Conservation (phyloP, 106 monocot species). For the Agapanthus africanus region DNA sequence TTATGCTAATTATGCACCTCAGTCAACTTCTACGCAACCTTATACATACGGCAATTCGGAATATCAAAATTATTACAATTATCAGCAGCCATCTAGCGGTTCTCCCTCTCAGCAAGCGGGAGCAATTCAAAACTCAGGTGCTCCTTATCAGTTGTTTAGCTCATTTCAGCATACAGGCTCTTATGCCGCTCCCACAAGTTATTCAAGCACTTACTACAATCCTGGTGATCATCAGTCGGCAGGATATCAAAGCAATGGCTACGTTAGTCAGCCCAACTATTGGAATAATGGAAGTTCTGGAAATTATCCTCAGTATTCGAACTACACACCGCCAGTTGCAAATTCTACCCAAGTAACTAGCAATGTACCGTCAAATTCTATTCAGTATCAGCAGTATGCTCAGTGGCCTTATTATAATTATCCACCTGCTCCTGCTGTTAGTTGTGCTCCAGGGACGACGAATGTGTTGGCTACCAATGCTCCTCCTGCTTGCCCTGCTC, state of each 20-base stretch:
- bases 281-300: conserved; percentile 47
- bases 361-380: conserved; percentile 27
- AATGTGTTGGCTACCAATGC: conserved; percentile 12
- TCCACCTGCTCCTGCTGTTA: conserved; percentile 29
- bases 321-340: conserved; percentile 38
- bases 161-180: conserved; percentile 92
- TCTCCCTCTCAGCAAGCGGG: conserved; percentile 73
- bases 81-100: conserved; percentile 43
- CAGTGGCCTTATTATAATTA: conserved; percentile 50
- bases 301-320: conserved; percentile 31
- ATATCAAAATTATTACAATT: conserved; percentile 59
- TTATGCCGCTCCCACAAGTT: conserved; percentile 17
- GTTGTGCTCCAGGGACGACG: conserved; percentile 36
- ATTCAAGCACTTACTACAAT: conserved; percentile 93
- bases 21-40: conserved; percentile 36
- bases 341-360: conserved; percentile 37
- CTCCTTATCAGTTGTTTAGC: conserved; percentile 77
- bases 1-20: conserved; percentile 47
- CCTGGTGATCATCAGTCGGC: conserved; percentile 88
- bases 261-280: conserved; percentile 47
- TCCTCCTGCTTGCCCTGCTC: conserved; percentile 17
- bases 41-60: conserved; percentile 40
- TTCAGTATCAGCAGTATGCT: conserved; percentile 64
- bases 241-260: conserved; percentile 34
- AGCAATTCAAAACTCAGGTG: conserved; percentile 88